Base-by-base conservation (phyloP, 1,284 basidiomycete species). In the Leccinum ponderosum region DNA sequence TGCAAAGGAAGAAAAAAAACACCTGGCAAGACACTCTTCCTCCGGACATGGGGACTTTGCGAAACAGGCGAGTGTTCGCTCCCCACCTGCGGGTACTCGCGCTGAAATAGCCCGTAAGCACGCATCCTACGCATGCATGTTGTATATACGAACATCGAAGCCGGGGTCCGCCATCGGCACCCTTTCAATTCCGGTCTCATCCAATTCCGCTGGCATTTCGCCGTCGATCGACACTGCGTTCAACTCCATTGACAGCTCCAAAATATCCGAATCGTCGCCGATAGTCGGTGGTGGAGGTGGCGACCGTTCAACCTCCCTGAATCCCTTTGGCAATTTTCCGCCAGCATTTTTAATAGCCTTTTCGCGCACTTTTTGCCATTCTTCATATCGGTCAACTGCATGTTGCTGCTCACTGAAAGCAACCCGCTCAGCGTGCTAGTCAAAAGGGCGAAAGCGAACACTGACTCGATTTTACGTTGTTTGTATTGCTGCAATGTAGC, bases 401-500 rank as follows among this genome's bases (percentile, higher is more conserved):
- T 89, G 87, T 71, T 95, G 89, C 72, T 90, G 89, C 65, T 97
- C 94, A 53, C 94, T 96, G 70, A 37, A 53, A 44, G 47, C 54
- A 42, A 55, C 51, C 47, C 33, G 55, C 64, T 68, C 57, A 68
- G 57, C 20, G 48, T 35, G 61, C 42, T 39, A 52, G 48, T 55
- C 57, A 55, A 12, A 61, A 25, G 50, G 22, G 29, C 58, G 15
- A 64, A 42, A 35, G 27, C 58, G 57, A 53, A 39, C 31, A 76
- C 94, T 65, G 68, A 95, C 94, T 90, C 87, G 60, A 91, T 82
- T 72, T 92, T 91, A 65, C 88, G 87, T 73, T 94, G 90, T 77
- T 94, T 97, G 78, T 97, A 98, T 66, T 97, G 94, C 64, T 93
- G 92, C 81, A 98, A 91, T 61, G 93, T 90, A 71, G 94, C 91